A percentile compares a stretch with the other conserved stretches of the same genome.
phyloP scores from a whole-genome alignment of 306 rosid species.

The Medicago lupulina region DNA sequence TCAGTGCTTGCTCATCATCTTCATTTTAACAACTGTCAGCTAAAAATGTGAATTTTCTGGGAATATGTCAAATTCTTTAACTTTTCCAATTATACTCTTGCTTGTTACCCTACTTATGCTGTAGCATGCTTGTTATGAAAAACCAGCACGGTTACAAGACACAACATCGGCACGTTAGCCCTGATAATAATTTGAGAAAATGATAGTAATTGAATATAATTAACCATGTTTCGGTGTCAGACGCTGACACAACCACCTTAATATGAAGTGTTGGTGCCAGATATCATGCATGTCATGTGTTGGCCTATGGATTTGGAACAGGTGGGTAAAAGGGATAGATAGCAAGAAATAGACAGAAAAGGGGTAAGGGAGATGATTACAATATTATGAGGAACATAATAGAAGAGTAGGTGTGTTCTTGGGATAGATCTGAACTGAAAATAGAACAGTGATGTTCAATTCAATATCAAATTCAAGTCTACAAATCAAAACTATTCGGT shows the following conservation, averaged over 20 bases:
- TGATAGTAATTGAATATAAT: background rate
- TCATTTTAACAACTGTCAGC: constrained; percentile 16
- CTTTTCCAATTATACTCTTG: background rate
- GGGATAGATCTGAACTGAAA: constrained; percentile 16
- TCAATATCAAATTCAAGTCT: background rate
- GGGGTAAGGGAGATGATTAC: background rate
- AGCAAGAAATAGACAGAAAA: constrained; percentile 12
- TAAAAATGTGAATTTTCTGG: constrained; percentile 33
- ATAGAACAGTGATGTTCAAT: constrained; percentile 13
- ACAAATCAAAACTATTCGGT: background rate
- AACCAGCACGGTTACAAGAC: background rate
- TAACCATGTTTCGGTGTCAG: background rate
- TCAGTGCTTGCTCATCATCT: constrained; percentile 46
- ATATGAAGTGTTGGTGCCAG: background rate
- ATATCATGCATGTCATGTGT: constrained; percentile 7
- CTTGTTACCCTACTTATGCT: constrained; percentile 24
- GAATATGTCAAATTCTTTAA: background rate
- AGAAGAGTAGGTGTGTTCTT: background rate
- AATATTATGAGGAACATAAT: background rate
- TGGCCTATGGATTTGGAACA: constrained; percentile 25
- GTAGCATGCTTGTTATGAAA: constrained; percentile 1
- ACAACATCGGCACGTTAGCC: background rate
- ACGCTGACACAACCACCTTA: background rate
- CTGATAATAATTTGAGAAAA: background rate
- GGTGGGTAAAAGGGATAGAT: background rate